Conservation (phyloP, 306 rosid genomes). For the Hippophae gyantsensis region DNA sequence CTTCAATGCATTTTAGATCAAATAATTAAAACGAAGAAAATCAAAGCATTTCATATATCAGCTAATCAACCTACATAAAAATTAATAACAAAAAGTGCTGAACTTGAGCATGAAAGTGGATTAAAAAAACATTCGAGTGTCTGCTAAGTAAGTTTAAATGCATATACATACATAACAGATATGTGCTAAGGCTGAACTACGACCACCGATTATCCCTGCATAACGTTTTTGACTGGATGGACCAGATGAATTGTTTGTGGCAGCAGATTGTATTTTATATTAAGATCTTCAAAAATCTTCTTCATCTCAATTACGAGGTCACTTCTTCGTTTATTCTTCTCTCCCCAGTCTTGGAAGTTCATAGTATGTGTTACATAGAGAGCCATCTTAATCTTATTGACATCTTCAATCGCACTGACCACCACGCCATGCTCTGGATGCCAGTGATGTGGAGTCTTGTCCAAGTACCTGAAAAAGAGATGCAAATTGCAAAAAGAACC, state of each 20-base stretch:
- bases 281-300: slow-evolving; percentile 65
- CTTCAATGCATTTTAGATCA: no score
- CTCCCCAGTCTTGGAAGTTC: slow-evolving; percentile 66
- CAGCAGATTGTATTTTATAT: slow-evolving; percentile 63
- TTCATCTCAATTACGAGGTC: slow-evolving; percentile 63
- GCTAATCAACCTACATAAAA: no score
- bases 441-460: slow-evolving; percentile 55
- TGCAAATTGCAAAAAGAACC: slow-evolving; percentile 6
- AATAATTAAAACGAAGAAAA: no score
- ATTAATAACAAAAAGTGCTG: no score
- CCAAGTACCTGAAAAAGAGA: slow-evolving; percentile 53
- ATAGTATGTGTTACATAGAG: slow-evolving; percentile 60
- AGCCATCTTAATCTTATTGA: slow-evolving; percentile 61
- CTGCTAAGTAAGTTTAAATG: no score
- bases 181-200: no score
- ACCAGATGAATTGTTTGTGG: slow-evolving; percentile 59
- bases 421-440: slow-evolving; percentile 44
- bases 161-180: no score
- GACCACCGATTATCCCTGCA: no score
- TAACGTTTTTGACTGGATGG: slow-evolving; percentile 6
- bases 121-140: no score
- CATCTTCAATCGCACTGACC: slow-evolving; percentile 58
- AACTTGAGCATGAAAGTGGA: no score
- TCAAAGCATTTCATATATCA: no score
- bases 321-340: slow-evolving; percentile 57